Conservation (phyloP, 2,329 filamentous ascomycete species). For the Colletotrichum siamense region DNA sequence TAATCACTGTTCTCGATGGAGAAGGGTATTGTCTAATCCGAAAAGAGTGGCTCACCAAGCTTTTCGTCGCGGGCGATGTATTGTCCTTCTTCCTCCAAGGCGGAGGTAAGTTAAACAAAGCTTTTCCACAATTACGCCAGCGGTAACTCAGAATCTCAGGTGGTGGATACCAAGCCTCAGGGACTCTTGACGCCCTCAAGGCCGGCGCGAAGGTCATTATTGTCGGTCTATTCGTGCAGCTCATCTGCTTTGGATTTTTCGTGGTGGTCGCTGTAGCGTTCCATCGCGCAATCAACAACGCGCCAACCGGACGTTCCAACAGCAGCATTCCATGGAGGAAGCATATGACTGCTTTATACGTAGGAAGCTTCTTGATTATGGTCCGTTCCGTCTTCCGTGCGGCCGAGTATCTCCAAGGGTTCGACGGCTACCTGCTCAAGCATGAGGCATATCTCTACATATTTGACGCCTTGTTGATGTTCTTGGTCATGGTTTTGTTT, state of each 20-base stretch:
- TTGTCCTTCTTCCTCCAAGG: constrained; percentile 57
- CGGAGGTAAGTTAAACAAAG: constrained; percentile 32
- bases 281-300: constrained; percentile 37
- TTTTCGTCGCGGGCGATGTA: constrained; percentile 61
- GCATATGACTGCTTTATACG: constrained; percentile 30
- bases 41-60: constrained; percentile 51
- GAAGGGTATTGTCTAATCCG: constrained; percentile 36
- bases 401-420: constrained; percentile 45
- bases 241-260: constrained; percentile 61
- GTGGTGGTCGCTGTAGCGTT: constrained; percentile 52
- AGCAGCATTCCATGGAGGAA: constrained; percentile 34
- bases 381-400: constrained; percentile 46
- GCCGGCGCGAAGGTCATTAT: constrained; percentile 55
- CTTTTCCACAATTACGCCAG: accelerated
- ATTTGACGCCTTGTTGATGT: constrained; percentile 44
- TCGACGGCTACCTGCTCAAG: constrained; percentile 35
- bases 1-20: constrained; percentile 44
- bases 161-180: constrained; percentile 16
- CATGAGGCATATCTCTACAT: constrained; percentile 42
- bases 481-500: constrained; percentile 26
- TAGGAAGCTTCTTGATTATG: constrained; percentile 39
- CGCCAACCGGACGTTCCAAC: constrained; percentile 25
- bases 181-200: not conserved
- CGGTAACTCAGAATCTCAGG: not conserved
- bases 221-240: constrained; percentile 58